Base-by-base conservation (phyloP, 352 stramenopile genomes). In the Phytophthora pistaciae region DNA sequence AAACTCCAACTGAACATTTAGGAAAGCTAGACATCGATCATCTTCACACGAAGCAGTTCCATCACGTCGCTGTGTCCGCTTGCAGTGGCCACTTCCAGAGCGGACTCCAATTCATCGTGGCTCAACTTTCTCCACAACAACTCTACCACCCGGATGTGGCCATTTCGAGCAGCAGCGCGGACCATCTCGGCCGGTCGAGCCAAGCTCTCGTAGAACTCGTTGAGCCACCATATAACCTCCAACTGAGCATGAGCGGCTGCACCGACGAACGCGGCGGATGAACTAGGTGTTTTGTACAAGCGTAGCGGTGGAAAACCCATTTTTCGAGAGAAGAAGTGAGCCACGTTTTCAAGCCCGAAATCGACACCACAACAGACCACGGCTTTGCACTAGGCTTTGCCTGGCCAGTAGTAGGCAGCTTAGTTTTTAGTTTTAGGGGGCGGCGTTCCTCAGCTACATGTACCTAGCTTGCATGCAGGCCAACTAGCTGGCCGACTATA, bases 101-200 rank as follows among this genome's bases (percentile, higher is more conserved):
- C 46, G n/a, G 48, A 25, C 29, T 36, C 9, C 16, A 70, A 38
- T 14, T 70, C 56, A 3, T 65, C 48, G 11, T 33, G 21, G 9
- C 14, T 60, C 5, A 70, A 14, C 5, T 38, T 38, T 25, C 46
- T 60, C 46, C 46, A 56, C 21, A 66, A 25, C 27, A 60, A 21
- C 44, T 55, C 36, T 3, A 70, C 56, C 2, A 66, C 46, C 21
- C 18, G 46, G n/a, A 46, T 16, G 46, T 70, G 56, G 5, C 64
- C 64, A 56, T 70, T 65, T 56, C 5, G 23, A 31, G 56, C 64
- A 9, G 64, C 64, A 42, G 56, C 64, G 58, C 18, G 38, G 11
- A 65, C 48, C 56, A 66, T 66, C 27, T 70, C 56, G 8, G n/a
- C 18, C 7, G 64, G 64, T 21, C 36, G 23, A 23, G 56, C 38